Conservation (phyloP, 495 filamentous ascomycete species). For the Penicillium manginii region DNA sequence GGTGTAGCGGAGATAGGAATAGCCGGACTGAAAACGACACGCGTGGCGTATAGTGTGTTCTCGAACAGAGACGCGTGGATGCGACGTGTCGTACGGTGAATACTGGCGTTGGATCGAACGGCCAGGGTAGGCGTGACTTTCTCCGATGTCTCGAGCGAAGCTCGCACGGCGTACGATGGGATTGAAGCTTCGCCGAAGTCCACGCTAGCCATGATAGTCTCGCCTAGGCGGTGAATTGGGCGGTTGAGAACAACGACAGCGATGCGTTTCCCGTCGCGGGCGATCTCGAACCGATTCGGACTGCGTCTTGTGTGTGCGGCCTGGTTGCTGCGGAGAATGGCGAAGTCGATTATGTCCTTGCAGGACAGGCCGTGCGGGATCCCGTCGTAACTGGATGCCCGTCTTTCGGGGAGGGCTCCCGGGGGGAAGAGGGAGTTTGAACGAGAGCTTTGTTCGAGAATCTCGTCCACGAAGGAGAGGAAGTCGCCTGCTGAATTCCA, state of each 20-base stretch:
- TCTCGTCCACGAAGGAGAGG: slow-evolving; percentile 74
- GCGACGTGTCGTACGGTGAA: slow-evolving; percentile 81
- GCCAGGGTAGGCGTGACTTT: slow-evolving; percentile 77
- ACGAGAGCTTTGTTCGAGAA: slow-evolving; percentile 64
- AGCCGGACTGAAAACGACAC: slow-evolving; percentile 77
- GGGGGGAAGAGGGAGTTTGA: slow-evolving; percentile 61
- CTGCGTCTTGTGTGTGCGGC: slow-evolving; percentile 62
- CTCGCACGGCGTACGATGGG: slow-evolving; percentile 77
- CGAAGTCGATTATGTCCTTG: slow-evolving; percentile 88
- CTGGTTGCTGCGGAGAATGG: slow-evolving; percentile 79
- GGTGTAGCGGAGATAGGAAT: slow-evolving; percentile 83
- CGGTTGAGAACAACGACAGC: slow-evolving; percentile 86
- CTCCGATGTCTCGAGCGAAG: slow-evolving; percentile 78
- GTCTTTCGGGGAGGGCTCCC: slow-evolving; percentile 66
- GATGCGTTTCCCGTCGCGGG: slow-evolving; percentile 81
- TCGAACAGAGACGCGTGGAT: slow-evolving; percentile 77
- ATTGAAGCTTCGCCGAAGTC: slow-evolving; percentile 77
- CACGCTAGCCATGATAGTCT: slow-evolving; percentile 78
- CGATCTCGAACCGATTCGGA: slow-evolving; percentile 90
- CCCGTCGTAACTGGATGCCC: slow-evolving; percentile 48
- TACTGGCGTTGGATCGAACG: slow-evolving; percentile 79
- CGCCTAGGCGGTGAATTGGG: slow-evolving; percentile 89
- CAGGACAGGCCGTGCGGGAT: slow-evolving; percentile 51
- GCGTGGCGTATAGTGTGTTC: slow-evolving; percentile 74
- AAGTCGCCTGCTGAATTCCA: slow-evolving; percentile 63